These are phyloP conservation scores for Sporothrix phasma DNA, from an alignment of 2,329 filamentous ascomycete genomes.

Conservation along the genomic window DNA sequence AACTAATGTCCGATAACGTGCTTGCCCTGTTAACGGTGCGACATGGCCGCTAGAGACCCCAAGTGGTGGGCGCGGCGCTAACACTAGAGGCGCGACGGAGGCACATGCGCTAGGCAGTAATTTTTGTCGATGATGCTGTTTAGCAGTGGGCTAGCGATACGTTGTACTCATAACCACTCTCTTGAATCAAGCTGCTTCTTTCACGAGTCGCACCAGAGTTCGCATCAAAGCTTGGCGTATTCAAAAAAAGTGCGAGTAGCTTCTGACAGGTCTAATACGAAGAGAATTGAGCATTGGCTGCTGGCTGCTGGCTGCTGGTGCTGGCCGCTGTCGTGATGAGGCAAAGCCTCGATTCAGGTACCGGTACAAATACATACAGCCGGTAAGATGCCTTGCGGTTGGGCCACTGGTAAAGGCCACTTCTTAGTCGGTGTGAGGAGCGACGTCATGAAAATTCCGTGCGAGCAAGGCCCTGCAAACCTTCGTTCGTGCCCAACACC, in stretches of 20 bases:
- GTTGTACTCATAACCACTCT: neutral
- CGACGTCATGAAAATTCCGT: constrained; percentile 3
- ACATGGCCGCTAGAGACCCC: neutral
- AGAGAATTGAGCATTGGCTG: no score
- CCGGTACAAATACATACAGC: no score
- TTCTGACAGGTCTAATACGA: neutral
- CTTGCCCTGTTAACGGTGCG: neutral
- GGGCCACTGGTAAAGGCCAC: neutral
- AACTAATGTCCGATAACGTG: neutral
- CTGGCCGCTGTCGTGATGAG: neutral
- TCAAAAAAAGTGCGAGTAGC: neutral
- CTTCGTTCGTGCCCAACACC: neutral
- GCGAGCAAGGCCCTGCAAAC: neutral
- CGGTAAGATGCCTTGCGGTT: no score
- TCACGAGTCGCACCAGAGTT: neutral
- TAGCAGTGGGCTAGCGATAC: neutral
- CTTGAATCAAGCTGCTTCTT: neutral
- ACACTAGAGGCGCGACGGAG: constrained; percentile 10
- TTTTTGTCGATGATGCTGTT: neutral
- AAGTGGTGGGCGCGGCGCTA: constrained; percentile 14
- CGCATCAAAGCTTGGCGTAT: neutral
- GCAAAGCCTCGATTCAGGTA: no score
- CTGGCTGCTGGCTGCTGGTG: neutral
- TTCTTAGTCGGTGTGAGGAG: neutral
- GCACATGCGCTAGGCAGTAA: constrained; percentile 14